phyloP scores from a whole-genome alignment of 305 asterid genomes.

The Nicotiana rustica region DNA sequence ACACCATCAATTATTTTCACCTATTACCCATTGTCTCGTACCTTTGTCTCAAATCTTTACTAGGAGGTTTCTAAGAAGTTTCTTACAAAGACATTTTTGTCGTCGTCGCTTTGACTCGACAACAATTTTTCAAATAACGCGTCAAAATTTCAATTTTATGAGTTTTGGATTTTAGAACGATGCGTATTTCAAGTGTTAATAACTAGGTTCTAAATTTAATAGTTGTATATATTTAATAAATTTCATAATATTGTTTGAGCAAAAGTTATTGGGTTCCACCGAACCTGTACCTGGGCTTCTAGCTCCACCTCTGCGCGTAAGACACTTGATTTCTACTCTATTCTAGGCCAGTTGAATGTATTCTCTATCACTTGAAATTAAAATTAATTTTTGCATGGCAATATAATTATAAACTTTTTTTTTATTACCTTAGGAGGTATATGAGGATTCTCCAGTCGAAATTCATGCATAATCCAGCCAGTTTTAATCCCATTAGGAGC shows the following conservation, averaged over 20 bases:
- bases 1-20: neutral
- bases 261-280: no score
- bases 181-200: no score
- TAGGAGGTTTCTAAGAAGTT: neutral
- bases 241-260: no score
- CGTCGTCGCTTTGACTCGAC: neutral
- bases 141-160: no score
- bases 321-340: neutral
- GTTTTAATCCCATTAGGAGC: constrained; percentile 94
- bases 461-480: constrained; percentile 97
- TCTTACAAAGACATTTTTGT: constrained; percentile 5
- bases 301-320: no score
- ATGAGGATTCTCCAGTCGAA: constrained; percentile 82
- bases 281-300: no score
- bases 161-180: no score
- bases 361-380: no score
- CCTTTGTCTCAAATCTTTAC: neutral
- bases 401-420: neutral
- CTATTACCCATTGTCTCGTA: neutral
- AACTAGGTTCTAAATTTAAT: no score
- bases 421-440: constrained; percentile 80
- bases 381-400: no score
- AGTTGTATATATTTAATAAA: no score
- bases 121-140: neutral
- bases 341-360: no score